Conservation (phyloP, 2,329 filamentous ascomycete species). For the Trichoderma sp. region DNA sequence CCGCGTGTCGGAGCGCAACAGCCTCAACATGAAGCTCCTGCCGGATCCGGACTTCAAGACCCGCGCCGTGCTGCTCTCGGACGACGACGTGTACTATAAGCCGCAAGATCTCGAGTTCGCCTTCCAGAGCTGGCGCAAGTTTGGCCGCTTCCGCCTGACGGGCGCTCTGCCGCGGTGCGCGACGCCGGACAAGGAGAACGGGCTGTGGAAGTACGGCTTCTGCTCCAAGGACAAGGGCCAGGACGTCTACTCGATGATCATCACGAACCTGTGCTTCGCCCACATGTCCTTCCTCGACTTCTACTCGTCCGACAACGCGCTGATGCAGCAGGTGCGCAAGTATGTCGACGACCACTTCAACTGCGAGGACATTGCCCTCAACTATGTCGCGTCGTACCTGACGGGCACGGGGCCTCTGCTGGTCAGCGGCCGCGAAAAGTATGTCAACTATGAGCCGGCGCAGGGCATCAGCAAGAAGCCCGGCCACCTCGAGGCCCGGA, state of each 20-base stretch:
- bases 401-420: slow-evolving; percentile 42
- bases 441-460: slow-evolving; percentile 39
- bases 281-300: slow-evolving; percentile 45
- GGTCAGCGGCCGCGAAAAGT: slow-evolving; percentile 40
- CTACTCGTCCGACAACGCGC: slow-evolving; percentile 43
- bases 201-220: slow-evolving; percentile 40
- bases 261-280: slow-evolving; percentile 45
- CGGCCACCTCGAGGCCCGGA: slow-evolving; percentile 41
- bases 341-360: slow-evolving; percentile 46
- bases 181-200: slow-evolving; percentile 33
- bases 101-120: slow-evolving; percentile 36
- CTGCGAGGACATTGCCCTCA: slow-evolving; percentile 47
- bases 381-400: slow-evolving; percentile 42
- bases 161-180: slow-evolving; percentile 41
- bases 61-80: slow-evolving; percentile 34
- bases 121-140: slow-evolving; percentile 35
- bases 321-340: slow-evolving; percentile 39
- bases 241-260: slow-evolving; percentile 42
- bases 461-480: slow-evolving; percentile 41
- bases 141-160: slow-evolving; percentile 29
- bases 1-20: slow-evolving; percentile 33
- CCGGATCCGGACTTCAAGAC: slow-evolving; percentile 34
- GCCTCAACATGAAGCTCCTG: slow-evolving; percentile 35
- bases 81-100: slow-evolving; percentile 37
- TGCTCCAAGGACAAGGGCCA: slow-evolving; percentile 36